Percentiles rank a stretch among this genome's conserved stretches.
Conservation (phyloP, 345 rosid genomes). For the Populus euphratica region DNA sequence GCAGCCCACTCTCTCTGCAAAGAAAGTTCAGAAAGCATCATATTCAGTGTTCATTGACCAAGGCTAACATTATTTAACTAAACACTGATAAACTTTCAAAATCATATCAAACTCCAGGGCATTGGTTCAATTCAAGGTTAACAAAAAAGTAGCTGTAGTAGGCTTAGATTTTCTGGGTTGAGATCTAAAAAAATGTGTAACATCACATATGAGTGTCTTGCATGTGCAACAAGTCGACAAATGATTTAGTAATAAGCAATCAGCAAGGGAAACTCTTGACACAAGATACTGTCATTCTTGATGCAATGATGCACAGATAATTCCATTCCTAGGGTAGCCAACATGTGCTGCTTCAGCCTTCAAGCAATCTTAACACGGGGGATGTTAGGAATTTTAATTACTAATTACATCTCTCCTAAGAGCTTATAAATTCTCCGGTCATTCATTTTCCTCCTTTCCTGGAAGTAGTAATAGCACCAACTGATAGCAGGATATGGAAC, state of each 20-base stretch:
- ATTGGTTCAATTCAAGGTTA: background rate
- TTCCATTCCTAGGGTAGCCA: background rate
- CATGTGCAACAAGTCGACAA: background rate
- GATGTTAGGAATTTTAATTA: background rate
- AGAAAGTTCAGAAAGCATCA: background rate
- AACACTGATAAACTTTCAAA: background rate
- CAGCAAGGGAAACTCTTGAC: background rate
- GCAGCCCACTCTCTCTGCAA: constrained; percentile 81
- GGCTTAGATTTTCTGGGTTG: background rate
- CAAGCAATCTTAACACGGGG: background rate
- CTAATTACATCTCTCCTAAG: background rate
- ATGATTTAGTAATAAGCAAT: background rate
- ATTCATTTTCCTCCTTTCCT: background rate
- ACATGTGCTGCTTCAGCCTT: background rate
- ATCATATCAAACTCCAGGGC: background rate
- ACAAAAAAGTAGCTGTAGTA: background rate
- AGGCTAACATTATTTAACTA: background rate
- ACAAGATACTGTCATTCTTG: background rate
- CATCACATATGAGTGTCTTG: background rate
- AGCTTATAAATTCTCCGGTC: background rate
- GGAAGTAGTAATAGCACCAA: background rate
- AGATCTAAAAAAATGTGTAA: background rate
- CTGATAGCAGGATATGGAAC: background rate
- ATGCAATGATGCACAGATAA: background rate
- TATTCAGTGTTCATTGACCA: background rate